Percentiles rank a stretch among this genome's conserved stretches.
These are phyloP conservation scores for Coniella lustricola DNA, from an alignment of 2,329 filamentous ascomycete species.

Conservation along the genomic window DNA sequence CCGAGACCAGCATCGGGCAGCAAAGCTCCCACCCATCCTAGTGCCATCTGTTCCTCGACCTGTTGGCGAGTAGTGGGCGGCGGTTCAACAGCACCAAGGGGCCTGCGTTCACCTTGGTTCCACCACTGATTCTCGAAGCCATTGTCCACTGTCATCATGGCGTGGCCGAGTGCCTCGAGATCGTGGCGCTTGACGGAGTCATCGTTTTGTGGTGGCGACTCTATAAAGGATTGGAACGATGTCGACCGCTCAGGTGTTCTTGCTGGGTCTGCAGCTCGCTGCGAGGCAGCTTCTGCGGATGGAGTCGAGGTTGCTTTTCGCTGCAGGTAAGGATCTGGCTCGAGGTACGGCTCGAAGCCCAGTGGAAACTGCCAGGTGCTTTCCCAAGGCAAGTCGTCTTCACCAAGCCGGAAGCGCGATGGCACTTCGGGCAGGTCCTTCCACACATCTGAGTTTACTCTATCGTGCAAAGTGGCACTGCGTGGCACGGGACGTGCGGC, in stretches of 20 bases:
- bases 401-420: conserved; percentile 36
- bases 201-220: conserved; percentile 18
- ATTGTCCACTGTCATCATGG: conserved; percentile 51
- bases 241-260: background rate
- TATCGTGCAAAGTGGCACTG: conserved; percentile 13
- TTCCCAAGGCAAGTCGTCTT: conserved; percentile 42
- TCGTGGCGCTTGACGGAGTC: conserved; percentile 33
- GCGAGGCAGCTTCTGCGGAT: background rate
- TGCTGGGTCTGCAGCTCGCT: background rate
- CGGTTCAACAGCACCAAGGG: conserved; percentile 18
- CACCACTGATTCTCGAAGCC: conserved; percentile 54
- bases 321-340: conserved; percentile 23
- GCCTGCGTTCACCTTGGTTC: conserved; percentile 35
- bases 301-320: conserved; percentile 13
- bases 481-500: conserved; percentile 19
- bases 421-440: conserved; percentile 37
- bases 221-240: conserved; percentile 17
- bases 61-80: conserved; percentile 20
- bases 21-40: conserved; percentile 24
- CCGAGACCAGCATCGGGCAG: conserved; percentile 11
- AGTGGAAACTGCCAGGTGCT: conserved; percentile 28
- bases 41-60: conserved; percentile 17
- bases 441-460: conserved; percentile 24
- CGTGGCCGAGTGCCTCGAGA: conserved; percentile 42
- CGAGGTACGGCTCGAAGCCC: conserved; percentile 22